Percentiles rank a stretch among this genome's conserved stretches.
phyloP scores from a whole-genome alignment of 2,329 filamentous ascomycete genomes.

The Neurospora crassa region DNA sequence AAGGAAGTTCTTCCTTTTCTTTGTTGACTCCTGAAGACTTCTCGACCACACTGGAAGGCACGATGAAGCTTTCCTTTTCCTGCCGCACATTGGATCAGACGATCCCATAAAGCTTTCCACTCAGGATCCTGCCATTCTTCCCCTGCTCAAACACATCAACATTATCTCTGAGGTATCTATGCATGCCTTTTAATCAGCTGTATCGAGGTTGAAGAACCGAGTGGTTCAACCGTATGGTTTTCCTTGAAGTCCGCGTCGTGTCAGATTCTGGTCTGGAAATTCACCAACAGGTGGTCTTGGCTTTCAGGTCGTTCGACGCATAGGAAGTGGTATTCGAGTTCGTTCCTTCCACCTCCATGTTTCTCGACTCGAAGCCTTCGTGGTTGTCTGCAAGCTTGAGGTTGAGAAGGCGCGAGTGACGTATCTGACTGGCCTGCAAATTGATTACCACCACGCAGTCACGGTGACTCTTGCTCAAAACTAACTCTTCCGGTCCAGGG shows the following conservation, averaged over 20 bases:
- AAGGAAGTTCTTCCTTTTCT: background rate
- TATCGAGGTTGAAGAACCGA: background rate
- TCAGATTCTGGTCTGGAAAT: background rate
- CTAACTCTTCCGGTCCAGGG: background rate
- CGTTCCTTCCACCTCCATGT: background rate
- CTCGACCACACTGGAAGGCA: background rate
- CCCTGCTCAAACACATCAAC: background rate
- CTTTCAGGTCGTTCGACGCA: background rate
- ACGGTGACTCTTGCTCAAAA: background rate
- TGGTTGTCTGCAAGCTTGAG: background rate
- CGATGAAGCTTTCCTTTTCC: background rate
- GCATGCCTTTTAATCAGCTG: background rate
- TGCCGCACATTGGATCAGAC: background rate
- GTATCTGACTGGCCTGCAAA: background rate
- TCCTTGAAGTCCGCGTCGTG: background rate
- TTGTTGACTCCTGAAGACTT: background rate
- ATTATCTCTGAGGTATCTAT: too few relatives aligned
- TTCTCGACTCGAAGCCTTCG: background rate
- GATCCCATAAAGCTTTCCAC: background rate
- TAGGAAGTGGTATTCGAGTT: background rate
- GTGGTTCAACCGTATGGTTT: background rate
- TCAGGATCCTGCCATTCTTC: background rate
- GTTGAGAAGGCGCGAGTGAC: background rate
- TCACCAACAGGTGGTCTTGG: background rate
- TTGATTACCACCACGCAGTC: background rate